These are phyloP conservation scores for Candida oleophila DNA, from an alignment of 805 yeast genomes.

Conservation along the genomic window DNA sequence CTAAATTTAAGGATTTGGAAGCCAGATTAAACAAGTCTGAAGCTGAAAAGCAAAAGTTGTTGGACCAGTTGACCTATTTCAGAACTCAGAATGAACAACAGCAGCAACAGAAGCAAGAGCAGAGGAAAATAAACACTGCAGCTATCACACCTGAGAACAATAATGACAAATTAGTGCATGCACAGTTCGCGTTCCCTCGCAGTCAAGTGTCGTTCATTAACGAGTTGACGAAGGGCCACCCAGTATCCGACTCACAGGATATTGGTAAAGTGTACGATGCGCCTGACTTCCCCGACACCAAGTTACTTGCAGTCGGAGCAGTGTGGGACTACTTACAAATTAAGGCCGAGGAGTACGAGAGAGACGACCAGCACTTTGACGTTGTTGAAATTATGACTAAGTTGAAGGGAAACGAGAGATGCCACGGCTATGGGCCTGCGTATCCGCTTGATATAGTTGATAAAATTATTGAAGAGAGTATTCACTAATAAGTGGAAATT, in stretches of 20 bases:
- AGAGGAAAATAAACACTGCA: background rate
- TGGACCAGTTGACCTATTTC: conserved; percentile 49
- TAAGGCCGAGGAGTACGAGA: conserved; percentile 44
- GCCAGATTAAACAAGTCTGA: conserved; percentile 58
- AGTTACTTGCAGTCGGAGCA: conserved; percentile 69
- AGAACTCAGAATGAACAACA: conserved; percentile 35
- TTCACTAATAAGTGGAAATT: background rate
- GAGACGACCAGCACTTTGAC: conserved; percentile 50
- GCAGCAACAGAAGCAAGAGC: conserved; percentile 1
- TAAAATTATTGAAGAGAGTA: conserved; percentile 22
- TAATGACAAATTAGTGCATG: conserved; percentile 5
- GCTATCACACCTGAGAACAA: conserved; percentile 4
- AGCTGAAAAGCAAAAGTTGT: conserved; percentile 45
- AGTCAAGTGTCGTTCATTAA: conserved; percentile 34
- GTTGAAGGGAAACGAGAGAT: conserved; percentile 66
- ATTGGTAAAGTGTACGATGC: conserved; percentile 33
- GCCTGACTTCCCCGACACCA: conserved; percentile 40
- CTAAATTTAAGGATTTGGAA: conserved; percentile 66
- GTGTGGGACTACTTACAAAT: conserved; percentile 76
- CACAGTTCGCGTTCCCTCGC: conserved; percentile 30
- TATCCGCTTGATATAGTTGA: conserved; percentile 49
- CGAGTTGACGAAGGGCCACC: conserved; percentile 28
- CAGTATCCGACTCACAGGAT: conserved; percentile 12
- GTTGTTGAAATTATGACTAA: conserved; percentile 55
- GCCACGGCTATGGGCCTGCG: conserved; percentile 81